Evolutionary conservation across 1,284 basidiomycete species (phyloP).

Genomic region (Phlebopus sp.): DNA sequence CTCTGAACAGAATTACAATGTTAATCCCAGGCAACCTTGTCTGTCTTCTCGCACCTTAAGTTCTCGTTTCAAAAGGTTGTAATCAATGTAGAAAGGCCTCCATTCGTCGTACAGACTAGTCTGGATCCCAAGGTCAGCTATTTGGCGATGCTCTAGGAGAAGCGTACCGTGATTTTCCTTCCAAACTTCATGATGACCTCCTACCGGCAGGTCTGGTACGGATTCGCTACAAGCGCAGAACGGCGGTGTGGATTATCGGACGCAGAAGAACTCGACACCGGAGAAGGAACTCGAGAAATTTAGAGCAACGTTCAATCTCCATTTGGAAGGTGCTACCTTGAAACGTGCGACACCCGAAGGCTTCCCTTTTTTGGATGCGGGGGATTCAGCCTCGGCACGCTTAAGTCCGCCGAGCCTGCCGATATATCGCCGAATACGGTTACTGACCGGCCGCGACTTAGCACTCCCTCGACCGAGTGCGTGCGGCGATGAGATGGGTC

Average conservation of each 20-base stretch:
- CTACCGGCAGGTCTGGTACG: not conserved
- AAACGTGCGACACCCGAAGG: constrained; percentile 1
- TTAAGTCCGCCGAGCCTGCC: not conserved
- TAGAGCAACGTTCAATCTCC: not conserved
- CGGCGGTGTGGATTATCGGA: not conserved
- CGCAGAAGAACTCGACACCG: too few species aligned
- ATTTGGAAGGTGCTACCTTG: not conserved
- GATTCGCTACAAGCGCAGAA: not conserved
- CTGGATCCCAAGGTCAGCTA: constrained; percentile 37
- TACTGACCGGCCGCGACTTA: not conserved
- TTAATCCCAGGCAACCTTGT: not conserved
- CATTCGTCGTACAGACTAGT: constrained; percentile 86
- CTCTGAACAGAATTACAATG: constrained; percentile 38
- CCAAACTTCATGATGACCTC: constrained; percentile 77
- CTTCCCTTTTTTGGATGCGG: not conserved
- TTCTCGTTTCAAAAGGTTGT: constrained; percentile 85
- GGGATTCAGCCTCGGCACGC: not conserved
- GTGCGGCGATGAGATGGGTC: constrained; percentile 16
- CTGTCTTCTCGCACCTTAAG: constrained; percentile 62
- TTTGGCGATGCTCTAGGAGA: not conserved
- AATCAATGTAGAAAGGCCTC: constrained; percentile 88
- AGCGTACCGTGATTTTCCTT: constrained; percentile 78
- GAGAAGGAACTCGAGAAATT: too few species aligned
- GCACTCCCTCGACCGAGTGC: too few species aligned
- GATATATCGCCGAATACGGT: not conserved